A percentile compares a stretch with the other conserved stretches of the same genome.
Evolutionary conservation across 108 stramenopile species (phyloP).

Genomic region (Asterionellopsis glacialis): DNA sequence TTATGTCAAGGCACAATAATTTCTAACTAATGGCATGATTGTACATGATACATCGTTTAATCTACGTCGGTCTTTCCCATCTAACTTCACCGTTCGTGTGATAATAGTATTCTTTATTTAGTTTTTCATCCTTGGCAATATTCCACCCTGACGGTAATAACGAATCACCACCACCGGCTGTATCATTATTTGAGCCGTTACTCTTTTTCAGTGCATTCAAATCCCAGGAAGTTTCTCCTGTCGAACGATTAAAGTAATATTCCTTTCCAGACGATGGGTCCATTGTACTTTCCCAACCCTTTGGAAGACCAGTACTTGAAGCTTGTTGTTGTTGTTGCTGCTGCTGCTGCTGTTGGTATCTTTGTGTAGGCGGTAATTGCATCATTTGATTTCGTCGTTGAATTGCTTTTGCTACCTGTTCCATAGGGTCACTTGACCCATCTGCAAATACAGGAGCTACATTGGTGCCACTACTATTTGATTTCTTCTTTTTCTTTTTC

Average conservation of each 20-base stretch:
- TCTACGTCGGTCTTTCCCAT: slow-evolving; percentile 53
- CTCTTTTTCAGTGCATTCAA: slow-evolving; percentile 3
- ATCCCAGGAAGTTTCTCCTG: slow-evolving; percentile 55
- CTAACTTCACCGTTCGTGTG: slow-evolving; percentile 53
- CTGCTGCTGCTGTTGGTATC: slow-evolving; percentile 7
- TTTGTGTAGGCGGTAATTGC: slow-evolving; percentile 21
- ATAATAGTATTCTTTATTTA: slow-evolving; percentile 68
- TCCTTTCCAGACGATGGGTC: slow-evolving; percentile 64
- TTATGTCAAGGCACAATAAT: too few species aligned
- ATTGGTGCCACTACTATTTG: background rate
- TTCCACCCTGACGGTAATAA: slow-evolving; percentile 69
- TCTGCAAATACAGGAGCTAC: slow-evolving; percentile 31
- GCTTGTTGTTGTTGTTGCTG: slow-evolving; percentile 1
- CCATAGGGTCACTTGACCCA: slow-evolving; percentile 68
- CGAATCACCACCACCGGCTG: slow-evolving; percentile 4
- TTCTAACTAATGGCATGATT: too few species aligned
- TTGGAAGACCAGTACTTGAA: slow-evolving; percentile 15
- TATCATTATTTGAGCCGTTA: background rate
- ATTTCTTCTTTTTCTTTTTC: slow-evolving; percentile 47
- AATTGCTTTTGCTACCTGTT: slow-evolving; percentile 62
- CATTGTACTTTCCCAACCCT: slow-evolving; percentile 50
- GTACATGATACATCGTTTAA: too few species aligned
- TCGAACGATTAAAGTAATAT: slow-evolving; percentile 67
- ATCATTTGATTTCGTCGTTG: slow-evolving; percentile 42
- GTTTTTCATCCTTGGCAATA: slow-evolving; percentile 39